Evolutionary conservation across 2,329 filamentous ascomycete genomes (phyloP), one percentile per base, ranked within the genome.

Genomic region (Phialophora verrucosa): DNA sequence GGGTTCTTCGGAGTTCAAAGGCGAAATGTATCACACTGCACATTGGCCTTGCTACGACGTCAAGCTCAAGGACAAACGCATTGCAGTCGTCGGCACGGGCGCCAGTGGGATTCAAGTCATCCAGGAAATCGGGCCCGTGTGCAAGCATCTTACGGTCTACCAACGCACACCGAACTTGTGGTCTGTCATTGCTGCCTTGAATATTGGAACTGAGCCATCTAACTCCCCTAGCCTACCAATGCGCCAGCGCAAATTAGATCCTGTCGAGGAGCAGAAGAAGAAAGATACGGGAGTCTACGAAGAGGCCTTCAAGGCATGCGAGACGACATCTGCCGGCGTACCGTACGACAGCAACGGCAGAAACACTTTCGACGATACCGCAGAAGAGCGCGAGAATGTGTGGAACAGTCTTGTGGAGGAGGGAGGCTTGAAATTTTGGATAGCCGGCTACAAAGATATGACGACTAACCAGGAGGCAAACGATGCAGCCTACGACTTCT

Each of bases 41-140:
- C 84, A 84, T 73, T 88, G 87, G 87, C 86, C 87, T 0, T 80
- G 86, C 7, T 76, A 82, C 3, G 79, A 83, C 11, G 79, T 89
- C 25, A 79, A 84, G 56, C 81, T 88, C 27, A 81, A 81, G 55
- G 82, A 82, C 57, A 90, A 90, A 74, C 80, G 83, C 14, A 83
- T 86, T 60, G 88, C 83, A 27, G 82, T 90, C 62, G 84, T 90
- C 31, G 88, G 88, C 4, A 90, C 87, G 0, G 88, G 88, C 1
- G 85, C 87, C 4, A 79, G 78, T 0, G 79, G 76, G 5, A 76
- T 82, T 5, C 80, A 82, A 55, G 67, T 71, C n/a, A 72, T 70
- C 8, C 71, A 64, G 55, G 62, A 38, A 44, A 68, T 25, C 23
- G 23, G 23, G 23, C 23, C 23, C 10, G 51, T 63, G 20, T 60